phyloP scores from a whole-genome alignment of 768 basidiomycete species.

The Lyophyllum decastes region DNA sequence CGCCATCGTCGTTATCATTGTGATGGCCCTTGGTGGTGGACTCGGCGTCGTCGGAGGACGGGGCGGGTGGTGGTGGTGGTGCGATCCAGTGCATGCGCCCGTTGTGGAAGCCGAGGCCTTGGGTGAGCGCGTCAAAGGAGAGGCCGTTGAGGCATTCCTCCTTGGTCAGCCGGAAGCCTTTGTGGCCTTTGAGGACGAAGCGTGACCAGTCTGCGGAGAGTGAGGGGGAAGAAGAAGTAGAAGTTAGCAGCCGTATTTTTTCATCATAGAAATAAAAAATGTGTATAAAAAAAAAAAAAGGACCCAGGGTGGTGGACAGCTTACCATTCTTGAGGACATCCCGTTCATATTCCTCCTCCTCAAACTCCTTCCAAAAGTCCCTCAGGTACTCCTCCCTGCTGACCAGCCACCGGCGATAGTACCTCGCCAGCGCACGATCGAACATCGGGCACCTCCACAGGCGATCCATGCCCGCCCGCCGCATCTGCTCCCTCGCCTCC shows the following conservation, averaged over 20 bases:
- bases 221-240: background rate
- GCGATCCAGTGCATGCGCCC: constrained; percentile 4
- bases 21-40: no score
- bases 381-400: constrained; percentile 36
- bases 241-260: no score
- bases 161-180: constrained; percentile 40
- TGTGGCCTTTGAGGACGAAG: constrained; percentile 40
- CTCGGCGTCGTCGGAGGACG: no score
- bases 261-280: no score
- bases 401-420: constrained; percentile 44
- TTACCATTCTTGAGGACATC: constrained; percentile 40
- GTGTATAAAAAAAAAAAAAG: no score
- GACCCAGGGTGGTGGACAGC: no score
- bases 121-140: background rate
- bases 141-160: constrained; percentile 24
- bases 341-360: constrained; percentile 39
- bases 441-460: constrained; percentile 42
- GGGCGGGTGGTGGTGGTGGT: background rate
- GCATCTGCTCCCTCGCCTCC: constrained; percentile 31
- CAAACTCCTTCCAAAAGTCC: constrained; percentile 42
- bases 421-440: constrained; percentile 43
- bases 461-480: constrained; percentile 28
- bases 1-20: no score
- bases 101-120: background rate
- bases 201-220: constrained; percentile 34